A percentile compares a stretch with the other conserved stretches of the same genome.
Conservation (phyloP, 2,329 filamentous ascomycete genomes). For the Aspergillus cejpii region DNA sequence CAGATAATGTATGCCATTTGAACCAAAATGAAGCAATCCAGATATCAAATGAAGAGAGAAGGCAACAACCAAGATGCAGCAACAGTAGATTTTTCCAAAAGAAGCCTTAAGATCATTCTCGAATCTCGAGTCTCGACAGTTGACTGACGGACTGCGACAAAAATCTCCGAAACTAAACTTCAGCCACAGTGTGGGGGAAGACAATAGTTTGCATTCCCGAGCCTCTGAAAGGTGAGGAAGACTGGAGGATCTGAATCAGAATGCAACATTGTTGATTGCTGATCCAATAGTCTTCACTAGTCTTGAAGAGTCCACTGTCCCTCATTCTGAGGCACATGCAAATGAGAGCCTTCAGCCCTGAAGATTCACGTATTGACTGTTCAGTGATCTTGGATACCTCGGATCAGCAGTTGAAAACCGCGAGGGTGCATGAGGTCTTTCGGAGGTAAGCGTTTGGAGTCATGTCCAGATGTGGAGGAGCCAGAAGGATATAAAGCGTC, state of each 20-base stretch:
- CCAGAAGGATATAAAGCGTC: not conserved
- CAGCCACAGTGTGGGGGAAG: not conserved
- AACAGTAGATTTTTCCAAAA: too few relatives aligned
- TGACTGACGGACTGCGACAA: too few relatives aligned
- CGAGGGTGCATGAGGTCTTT: not conserved
- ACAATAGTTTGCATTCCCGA: not conserved
- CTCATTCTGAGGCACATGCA: not conserved
- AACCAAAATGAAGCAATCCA: too few relatives aligned
- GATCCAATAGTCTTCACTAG: not conserved
- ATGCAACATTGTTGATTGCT: not conserved
- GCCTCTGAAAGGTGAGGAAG: not conserved
- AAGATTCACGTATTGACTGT: not conserved
- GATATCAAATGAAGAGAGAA: too few relatives aligned
- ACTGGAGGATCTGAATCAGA: not conserved
- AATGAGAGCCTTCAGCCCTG: not conserved
- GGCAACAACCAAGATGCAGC: too few relatives aligned
- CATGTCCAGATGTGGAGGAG: not conserved
- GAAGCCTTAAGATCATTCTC: too few relatives aligned
- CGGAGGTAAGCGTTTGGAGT: not conserved
- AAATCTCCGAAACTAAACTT: too few relatives aligned
- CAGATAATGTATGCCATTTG: too few relatives aligned
- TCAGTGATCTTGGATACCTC: not conserved
- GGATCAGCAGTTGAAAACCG: not conserved
- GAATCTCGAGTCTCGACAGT: too few relatives aligned
- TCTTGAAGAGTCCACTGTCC: too few relatives aligned